phyloP scores from a whole-genome alignment of 345 rosid species.

The Fremontodendron californicum region DNA sequence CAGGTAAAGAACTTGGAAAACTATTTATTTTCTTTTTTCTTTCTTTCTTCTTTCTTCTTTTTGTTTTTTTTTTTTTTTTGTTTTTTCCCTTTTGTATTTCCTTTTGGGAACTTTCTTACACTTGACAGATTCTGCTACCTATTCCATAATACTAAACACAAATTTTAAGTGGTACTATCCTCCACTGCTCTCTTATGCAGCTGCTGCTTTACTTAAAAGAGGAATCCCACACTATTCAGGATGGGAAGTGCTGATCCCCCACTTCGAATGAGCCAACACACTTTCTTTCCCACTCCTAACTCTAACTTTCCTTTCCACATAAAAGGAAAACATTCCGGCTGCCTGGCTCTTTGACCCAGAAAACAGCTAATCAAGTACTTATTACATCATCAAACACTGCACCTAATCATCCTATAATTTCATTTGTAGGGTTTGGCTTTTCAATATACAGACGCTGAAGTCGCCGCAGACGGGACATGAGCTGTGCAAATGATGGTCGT shows the following conservation, averaged over 20 bases:
- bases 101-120: conserved; percentile 25
- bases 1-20: conserved; percentile 13
- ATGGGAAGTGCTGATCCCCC: conserved; percentile 64
- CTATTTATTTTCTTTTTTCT: neutral
- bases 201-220: conserved; percentile 20
- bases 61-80: neutral
- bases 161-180: conserved; percentile 26
- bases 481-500: conserved; percentile 79
- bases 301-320: conserved; percentile 21
- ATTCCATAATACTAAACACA: conserved; percentile 28
- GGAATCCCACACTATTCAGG: conserved; percentile 30
- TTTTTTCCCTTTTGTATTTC: no score
- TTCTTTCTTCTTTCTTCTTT: neutral
- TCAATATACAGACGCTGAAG: conserved; percentile 51
- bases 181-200: conserved; percentile 49
- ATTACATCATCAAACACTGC: conserved; percentile 29
- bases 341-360: conserved; percentile 63
- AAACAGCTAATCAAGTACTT: conserved; percentile 23
- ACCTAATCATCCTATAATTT: conserved; percentile 12
- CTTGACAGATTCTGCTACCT: conserved; percentile 14
- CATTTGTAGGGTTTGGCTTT: conserved; percentile 30
- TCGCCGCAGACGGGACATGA: conserved; percentile 56
- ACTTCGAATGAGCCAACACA: conserved; percentile 94
- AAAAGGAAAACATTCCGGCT: conserved; percentile 23
- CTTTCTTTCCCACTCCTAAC: conserved; percentile 28